phyloP scores from a whole-genome alignment of 2,329 filamentous ascomycete species.

The Passalora sequoiae region DNA sequence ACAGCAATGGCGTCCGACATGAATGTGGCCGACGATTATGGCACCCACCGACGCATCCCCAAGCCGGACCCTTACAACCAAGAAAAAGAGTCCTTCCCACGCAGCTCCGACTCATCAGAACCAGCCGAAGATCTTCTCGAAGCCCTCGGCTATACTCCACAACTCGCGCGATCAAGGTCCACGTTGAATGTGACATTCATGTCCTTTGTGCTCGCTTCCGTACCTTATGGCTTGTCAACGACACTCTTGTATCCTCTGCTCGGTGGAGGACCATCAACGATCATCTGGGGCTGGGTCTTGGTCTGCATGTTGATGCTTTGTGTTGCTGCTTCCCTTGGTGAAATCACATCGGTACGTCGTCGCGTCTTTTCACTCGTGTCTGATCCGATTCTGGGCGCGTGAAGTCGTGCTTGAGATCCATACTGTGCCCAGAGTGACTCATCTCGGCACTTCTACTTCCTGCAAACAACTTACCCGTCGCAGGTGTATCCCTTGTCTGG shows the following conservation, averaged over 20 bases:
- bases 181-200: slow-evolving; percentile 68
- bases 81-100: slow-evolving; percentile 9
- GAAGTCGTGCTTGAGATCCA: no score
- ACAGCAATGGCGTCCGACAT: slow-evolving; percentile 8
- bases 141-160: slow-evolving; percentile 61
- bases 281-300: slow-evolving; percentile 68
- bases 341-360: slow-evolving; percentile 58
- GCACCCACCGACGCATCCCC: slow-evolving; percentile 15
- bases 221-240: slow-evolving; percentile 68
- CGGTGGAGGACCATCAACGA: slow-evolving; percentile 61
- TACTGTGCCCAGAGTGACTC: no score
- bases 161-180: slow-evolving; percentile 60
- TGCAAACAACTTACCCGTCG: no score
- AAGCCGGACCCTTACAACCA: slow-evolving; percentile 11
- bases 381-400: no score
- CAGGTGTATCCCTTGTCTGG: slow-evolving; percentile 50
- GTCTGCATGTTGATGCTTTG: slow-evolving; percentile 67
- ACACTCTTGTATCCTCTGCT: slow-evolving; percentile 63
- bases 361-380: no score
- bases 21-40: slow-evolving; percentile 13
- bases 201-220: slow-evolving; percentile 70
- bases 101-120: slow-evolving; percentile 15
- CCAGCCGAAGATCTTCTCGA: slow-evolving; percentile 60
- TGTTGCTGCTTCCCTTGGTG: slow-evolving; percentile 64
- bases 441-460: no score